Percentiles rank a stretch among this genome's conserved stretches.
Evolutionary conservation across 2,329 filamentous ascomycete genomes (phyloP).

Genomic region (Escovopsis weberi): DNA sequence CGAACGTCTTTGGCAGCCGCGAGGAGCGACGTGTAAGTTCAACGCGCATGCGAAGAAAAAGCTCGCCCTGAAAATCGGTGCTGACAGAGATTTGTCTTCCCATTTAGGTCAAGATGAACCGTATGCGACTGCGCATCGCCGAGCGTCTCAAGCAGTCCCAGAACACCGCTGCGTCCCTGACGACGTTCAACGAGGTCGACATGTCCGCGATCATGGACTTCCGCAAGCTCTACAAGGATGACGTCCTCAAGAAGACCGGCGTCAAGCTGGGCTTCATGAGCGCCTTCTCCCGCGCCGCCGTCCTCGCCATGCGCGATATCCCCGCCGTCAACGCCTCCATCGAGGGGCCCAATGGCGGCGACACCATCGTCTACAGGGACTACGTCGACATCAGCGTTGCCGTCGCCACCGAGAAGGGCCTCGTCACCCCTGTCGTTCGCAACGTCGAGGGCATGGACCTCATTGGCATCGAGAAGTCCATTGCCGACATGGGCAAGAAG

Average conservation of each 20-base stretch:
- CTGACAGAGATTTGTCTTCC: too few species aligned
- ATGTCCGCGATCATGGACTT: slow-evolving; percentile 98
- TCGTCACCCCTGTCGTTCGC: slow-evolving; percentile 91
- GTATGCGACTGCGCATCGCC: slow-evolving; percentile 93
- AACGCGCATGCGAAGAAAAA: too few species aligned
- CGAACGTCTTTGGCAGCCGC: slow-evolving; percentile 45
- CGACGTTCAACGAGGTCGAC: slow-evolving; percentile 98
- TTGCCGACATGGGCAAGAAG: slow-evolving; percentile 94
- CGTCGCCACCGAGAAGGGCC: slow-evolving; percentile 91
- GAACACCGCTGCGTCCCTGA: slow-evolving; percentile 92
- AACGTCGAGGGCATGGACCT: slow-evolving; percentile 84
- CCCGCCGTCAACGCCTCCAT: slow-evolving; percentile 93
- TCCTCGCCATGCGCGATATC: slow-evolving; percentile 89
- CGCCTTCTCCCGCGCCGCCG: slow-evolving; percentile 79
- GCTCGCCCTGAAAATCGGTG: too few species aligned
- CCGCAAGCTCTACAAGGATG: slow-evolving; percentile 94
- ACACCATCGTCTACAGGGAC: slow-evolving; percentile 96
- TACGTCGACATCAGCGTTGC: slow-evolving; percentile 97
- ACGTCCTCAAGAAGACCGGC: slow-evolving; percentile 86
- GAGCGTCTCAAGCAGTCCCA: slow-evolving; percentile 98
- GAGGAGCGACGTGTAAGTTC: slow-evolving; percentile 72
- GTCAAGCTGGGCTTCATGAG: slow-evolving; percentile 99
- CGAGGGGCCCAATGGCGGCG: slow-evolving; percentile 84
- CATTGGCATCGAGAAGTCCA: slow-evolving; percentile 75
- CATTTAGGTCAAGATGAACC: slow-evolving; percentile 92